phyloP scores from a whole-genome alignment of 2,329 filamentous ascomycete genomes.

The Xylariaceae sp. region DNA sequence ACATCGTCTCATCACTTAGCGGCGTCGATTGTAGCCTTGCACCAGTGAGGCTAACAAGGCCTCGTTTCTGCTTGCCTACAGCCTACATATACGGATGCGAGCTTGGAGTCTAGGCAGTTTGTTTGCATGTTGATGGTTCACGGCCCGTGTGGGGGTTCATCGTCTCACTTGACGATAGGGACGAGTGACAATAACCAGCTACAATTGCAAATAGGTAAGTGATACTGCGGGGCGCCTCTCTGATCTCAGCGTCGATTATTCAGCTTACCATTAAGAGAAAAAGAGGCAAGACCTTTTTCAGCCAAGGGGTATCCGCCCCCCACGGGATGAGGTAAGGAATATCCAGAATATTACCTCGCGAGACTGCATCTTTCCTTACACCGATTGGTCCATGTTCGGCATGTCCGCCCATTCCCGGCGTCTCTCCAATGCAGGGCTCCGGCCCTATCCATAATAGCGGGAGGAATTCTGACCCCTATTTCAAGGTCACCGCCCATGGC shows the following conservation, averaged over 20 bases:
- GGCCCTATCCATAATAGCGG: background rate
- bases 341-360: background rate
- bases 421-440: background rate
- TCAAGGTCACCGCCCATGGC: slow-evolving; percentile 1
- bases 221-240: background rate
- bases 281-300: slow-evolving; percentile 9
- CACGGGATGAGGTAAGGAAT: background rate
- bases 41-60: slow-evolving; percentile 9
- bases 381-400: background rate
- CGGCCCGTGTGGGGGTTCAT: background rate
- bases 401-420: background rate
- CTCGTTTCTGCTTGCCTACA: background rate
- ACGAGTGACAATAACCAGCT: slow-evolving; percentile 8
- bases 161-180: slow-evolving; percentile 9
- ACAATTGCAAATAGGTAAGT: slow-evolving; percentile 5
- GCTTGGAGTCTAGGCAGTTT: background rate
- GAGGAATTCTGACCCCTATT: background rate
- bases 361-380: background rate
- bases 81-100: slow-evolving; percentile 5
- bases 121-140: background rate
- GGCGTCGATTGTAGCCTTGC: slow-evolving; percentile 16
- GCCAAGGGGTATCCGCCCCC: background rate
- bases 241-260: slow-evolving; percentile 6
- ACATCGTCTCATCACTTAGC: background rate
- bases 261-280: slow-evolving; percentile 11